Evolutionary conservation across 306 rosid species (phyloP).

Genomic region (Vigna mungo): DNA sequence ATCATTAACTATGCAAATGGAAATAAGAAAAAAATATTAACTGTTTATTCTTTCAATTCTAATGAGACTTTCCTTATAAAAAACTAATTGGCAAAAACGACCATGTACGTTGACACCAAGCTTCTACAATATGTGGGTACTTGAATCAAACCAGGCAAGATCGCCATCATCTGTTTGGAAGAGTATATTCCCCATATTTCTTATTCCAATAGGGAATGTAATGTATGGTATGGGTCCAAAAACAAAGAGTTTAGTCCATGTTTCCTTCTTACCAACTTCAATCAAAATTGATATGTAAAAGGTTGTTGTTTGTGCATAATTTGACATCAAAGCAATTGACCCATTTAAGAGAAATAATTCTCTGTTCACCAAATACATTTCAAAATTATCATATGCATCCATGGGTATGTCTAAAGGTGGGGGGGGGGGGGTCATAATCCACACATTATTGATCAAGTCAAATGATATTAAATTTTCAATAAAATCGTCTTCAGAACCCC

Average conservation of each 20-base stretch:
- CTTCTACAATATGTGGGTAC: slow-evolving; percentile 39
- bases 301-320: too few relatives aligned
- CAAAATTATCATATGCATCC: too few relatives aligned
- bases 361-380: too few relatives aligned
- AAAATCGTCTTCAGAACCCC: fast-evolving
- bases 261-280: neutral
- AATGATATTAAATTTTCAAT: neutral
- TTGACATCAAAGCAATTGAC: too few relatives aligned
- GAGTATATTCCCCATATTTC: slow-evolving; percentile 24
- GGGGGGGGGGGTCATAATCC: too few relatives aligned
- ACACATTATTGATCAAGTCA: neutral
- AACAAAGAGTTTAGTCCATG: neutral
- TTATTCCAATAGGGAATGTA: neutral
- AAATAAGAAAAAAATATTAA: neutral
- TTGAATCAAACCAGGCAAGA: neutral
- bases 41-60: neutral
- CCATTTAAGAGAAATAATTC: too few relatives aligned
- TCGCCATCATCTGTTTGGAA: neutral
- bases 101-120: neutral
- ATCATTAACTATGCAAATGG: neutral
- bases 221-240: neutral
- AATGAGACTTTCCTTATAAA: neutral
- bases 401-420: neutral
- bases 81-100: too few relatives aligned
- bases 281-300: neutral